Conservation (phyloP, 441 rosid species). For the Pelargonium citronellum region DNA sequence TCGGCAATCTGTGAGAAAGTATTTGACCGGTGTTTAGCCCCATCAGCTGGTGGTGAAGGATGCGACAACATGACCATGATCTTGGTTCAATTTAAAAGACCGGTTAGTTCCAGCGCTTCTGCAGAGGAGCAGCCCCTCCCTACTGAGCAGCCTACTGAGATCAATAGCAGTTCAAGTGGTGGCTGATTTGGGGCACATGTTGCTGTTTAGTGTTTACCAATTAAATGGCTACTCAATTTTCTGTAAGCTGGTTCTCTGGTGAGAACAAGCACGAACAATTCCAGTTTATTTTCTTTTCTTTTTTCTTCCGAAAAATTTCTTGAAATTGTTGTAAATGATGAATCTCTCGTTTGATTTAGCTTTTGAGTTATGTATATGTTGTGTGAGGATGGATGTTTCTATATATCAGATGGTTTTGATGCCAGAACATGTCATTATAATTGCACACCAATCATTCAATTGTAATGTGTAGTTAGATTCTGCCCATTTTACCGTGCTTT, state of each 20-base stretch:
- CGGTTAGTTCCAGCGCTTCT: conserved; percentile 21
- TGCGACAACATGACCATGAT: conserved; percentile 68
- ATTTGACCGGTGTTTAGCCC: conserved; percentile 49
- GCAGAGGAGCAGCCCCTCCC: conserved; percentile 19
- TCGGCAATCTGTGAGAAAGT: conserved; percentile 50
- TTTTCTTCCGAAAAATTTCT: background rate
- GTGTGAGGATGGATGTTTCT: background rate
- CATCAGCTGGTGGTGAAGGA: conserved; percentile 55
- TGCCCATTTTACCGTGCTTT: no score
- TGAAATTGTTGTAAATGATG: background rate
- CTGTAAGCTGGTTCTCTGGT: conserved; percentile 5
- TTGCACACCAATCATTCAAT: background rate
- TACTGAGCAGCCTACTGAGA: conserved; percentile 10
- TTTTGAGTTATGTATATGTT: background rate
- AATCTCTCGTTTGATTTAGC: background rate
- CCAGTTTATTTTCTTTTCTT: background rate
- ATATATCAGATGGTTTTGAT: background rate
- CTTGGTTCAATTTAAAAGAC: conserved; percentile 44
- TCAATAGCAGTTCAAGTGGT: conserved; percentile 8
- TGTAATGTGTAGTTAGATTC: no score
- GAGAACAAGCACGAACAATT: conserved; percentile 11
- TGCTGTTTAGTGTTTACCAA: background rate
- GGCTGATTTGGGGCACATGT: conserved; percentile 12
- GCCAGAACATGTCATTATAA: background rate
- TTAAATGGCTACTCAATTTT: conserved; percentile 6